Base-by-base conservation (phyloP, 2,329 filamentous ascomycete genomes). In the Furcasterigmium sp. region DNA sequence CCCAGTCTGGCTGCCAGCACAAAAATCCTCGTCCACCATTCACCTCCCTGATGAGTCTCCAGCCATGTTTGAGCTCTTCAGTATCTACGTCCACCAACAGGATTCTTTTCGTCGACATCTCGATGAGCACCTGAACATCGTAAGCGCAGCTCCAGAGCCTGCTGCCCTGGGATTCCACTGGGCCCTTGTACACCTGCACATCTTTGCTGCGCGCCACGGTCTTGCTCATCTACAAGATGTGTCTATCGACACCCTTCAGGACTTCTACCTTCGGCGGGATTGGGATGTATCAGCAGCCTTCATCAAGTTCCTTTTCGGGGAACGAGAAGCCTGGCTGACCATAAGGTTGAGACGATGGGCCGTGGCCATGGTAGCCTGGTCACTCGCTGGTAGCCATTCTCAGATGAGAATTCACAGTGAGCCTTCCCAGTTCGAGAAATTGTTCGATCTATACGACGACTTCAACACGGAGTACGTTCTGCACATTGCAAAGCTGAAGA, bases 341-440 rank as follows among this genome's bases (percentile, higher is more conserved):
- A 68, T 73, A 32, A 70, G 76, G 9, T 63, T 81, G 30, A 72
- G 77, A 38, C 73, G 75, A 49, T 81, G 77, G 77, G 70, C 75
- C 42, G 75, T 80, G 6, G 76, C 77, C 45, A 80, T 80, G 75
- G 67, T 77, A 13, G 75, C 75, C n/a, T 80, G 75, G 67, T 69
- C 70, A 3, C 65, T 78, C 25, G 64, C 66, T 19, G 58, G 57
- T 10, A 58, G 66, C 13, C 42, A 50, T 11, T 47, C 45, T 20
- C 45, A 41, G 25, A 28, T 53, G 10, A 58, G 56, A 42, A 57
- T 57, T 46, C 50, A 57, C 46, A 42, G 54, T 28, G 53, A 57
- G 35, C 53, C 60, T 38, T 47, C 54, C n/a, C 52, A 54, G 52
- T 69, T 76, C 49, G 62, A 66, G 37, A 51, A 54, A 11, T 63